These are phyloP conservation scores for Beta macrorhiza DNA, from an alignment of 179 eudicot species.

Conservation along the genomic window DNA sequence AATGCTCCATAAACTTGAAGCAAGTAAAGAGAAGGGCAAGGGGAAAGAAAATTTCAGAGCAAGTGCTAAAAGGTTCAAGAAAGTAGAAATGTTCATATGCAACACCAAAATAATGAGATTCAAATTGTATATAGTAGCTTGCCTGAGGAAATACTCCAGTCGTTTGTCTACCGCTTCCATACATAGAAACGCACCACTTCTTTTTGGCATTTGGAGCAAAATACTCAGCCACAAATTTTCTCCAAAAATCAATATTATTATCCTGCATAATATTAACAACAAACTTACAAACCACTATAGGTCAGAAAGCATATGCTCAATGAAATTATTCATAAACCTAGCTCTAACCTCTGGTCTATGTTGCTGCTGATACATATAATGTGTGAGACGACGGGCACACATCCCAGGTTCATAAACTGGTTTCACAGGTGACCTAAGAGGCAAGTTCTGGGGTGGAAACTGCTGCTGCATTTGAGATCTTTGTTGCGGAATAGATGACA, in stretches of 20 bases:
- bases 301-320: background rate
- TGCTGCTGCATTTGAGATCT: constrained; percentile 59
- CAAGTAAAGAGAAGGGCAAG: background rate
- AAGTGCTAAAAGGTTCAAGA: background rate
- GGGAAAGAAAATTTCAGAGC: too few species aligned
- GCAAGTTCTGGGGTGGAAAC: constrained; percentile 65
- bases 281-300: background rate
- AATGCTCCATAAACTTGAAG: background rate
- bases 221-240: constrained; percentile 80
- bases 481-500: constrained; percentile 72
- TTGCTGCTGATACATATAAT: constrained; percentile 88
- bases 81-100: background rate
- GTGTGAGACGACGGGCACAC: constrained; percentile 91
- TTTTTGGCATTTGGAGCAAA: constrained; percentile 97
- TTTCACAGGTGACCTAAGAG: constrained; percentile 71
- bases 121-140: constrained; percentile 19
- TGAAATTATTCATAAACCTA: constrained; percentile 4
- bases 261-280: constrained; percentile 47
- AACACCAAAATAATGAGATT: background rate
- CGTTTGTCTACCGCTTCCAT: constrained; percentile 96
- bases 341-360: constrained; percentile 85
- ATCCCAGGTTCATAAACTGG: constrained; percentile 84
- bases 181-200: constrained; percentile 99
- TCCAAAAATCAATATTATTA: constrained; percentile 95
- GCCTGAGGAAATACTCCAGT: constrained; percentile 98